phyloP scores from a whole-genome alignment of 805 yeast genomes.

The Priceomyces medius region DNA sequence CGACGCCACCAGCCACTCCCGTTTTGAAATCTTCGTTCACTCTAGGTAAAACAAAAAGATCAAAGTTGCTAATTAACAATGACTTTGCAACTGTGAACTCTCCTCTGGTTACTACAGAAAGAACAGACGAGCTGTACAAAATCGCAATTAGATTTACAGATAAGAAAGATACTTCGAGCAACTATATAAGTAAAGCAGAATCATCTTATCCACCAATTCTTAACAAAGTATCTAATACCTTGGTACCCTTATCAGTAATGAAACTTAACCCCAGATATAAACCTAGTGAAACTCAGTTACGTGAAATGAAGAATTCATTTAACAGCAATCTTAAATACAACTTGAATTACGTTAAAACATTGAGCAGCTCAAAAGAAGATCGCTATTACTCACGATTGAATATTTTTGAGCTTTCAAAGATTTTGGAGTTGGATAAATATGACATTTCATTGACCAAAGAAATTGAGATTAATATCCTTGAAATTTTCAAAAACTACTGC shows the following conservation, averaged over 20 bases:
- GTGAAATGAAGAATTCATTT: constrained; percentile 1
- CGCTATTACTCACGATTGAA: constrained; percentile 50
- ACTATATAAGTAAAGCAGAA: neutral
- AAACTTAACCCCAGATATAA: constrained; percentile 9
- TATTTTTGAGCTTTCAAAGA: constrained; percentile 52
- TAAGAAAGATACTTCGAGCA: neutral
- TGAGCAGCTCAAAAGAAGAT: constrained; percentile 11
- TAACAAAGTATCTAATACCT: constrained; percentile 3
- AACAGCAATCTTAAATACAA: neutral
- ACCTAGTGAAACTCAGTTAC: constrained; percentile 6
- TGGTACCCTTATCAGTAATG: constrained; percentile 12
- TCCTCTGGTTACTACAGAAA: neutral
- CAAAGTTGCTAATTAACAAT: constrained; percentile 2
- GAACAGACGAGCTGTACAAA: neutral
- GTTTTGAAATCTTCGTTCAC: constrained; percentile 3
- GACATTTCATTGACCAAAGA: constrained; percentile 54
- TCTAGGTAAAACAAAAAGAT: constrained; percentile 3
- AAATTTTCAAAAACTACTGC: constrained; percentile 53
- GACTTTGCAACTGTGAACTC: neutral
- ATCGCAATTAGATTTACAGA: neutral
- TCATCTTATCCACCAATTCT: neutral
- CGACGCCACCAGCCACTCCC: constrained; percentile 6
- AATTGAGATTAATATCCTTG: constrained; percentile 53
- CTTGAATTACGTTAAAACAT: constrained; percentile 7
- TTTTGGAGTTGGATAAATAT: constrained; percentile 44